These are phyloP conservation scores for Tremella yokohamensis DNA, from an alignment of 768 basidiomycete species.

Conservation along the genomic window DNA sequence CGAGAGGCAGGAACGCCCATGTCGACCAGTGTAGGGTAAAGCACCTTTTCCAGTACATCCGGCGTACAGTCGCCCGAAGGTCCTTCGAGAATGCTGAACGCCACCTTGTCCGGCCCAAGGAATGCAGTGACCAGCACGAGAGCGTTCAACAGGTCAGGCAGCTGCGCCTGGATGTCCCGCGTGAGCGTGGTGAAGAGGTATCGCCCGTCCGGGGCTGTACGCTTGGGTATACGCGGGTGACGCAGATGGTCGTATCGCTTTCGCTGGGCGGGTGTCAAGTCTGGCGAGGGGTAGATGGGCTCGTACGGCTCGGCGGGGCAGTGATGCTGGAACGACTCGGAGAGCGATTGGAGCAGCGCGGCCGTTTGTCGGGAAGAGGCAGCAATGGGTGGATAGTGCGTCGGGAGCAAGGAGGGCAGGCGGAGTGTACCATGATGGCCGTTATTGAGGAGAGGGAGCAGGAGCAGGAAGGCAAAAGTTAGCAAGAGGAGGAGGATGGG, in stretches of 20 bases:
- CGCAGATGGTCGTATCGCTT: conserved; percentile 35
- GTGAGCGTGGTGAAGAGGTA: conserved; percentile 43
- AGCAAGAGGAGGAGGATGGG: neutral
- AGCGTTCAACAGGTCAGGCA: conserved; percentile 46
- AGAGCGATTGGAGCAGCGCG: neutral
- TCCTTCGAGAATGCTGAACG: conserved; percentile 48
- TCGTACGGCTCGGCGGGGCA: conserved; percentile 3
- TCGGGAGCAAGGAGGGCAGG: conserved; percentile 11
- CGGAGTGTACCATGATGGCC: conserved; percentile 2
- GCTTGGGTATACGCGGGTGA: conserved; percentile 9
- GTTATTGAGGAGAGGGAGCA: neutral
- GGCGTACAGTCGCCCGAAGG: conserved; percentile 46
- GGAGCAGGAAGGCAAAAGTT: neutral
- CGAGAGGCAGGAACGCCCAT: conserved; percentile 33
- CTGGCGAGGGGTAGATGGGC: conserved; percentile 26
- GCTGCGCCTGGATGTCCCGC: conserved; percentile 40
- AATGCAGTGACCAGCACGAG: conserved; percentile 32
- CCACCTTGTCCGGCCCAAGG: conserved; percentile 31
- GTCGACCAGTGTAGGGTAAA: conserved; percentile 29
- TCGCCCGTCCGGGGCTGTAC: conserved; percentile 9
- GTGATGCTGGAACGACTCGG: neutral
- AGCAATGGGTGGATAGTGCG: conserved; percentile 8
- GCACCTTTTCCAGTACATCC: conserved; percentile 23
- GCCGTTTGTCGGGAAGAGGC: neutral
- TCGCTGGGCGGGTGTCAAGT: conserved; percentile 30